phyloP scores from a whole-genome alignment of 768 basidiomycete species.

The Boletus pseudo-olivaceus region DNA sequence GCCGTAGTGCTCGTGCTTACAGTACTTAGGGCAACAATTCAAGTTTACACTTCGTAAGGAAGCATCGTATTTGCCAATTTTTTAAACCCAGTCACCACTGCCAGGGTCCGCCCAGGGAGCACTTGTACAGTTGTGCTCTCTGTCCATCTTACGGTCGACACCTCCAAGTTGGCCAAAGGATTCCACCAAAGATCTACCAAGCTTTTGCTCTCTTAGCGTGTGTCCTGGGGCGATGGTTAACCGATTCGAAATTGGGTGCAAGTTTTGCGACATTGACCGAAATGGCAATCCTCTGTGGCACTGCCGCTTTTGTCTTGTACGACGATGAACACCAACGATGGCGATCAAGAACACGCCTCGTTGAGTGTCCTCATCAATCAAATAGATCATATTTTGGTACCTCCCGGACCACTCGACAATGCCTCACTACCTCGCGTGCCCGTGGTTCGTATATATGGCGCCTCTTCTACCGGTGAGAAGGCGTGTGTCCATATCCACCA shows the following conservation, averaged over 20 bases:
- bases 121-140: neutral
- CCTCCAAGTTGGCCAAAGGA: neutral
- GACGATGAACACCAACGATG: conserved; percentile 1
- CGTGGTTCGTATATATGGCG: conserved; percentile 82
- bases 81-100: neutral
- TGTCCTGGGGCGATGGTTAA: neutral
- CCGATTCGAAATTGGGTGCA: too few relatives aligned
- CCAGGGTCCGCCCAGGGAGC: neutral
- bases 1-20: neutral
- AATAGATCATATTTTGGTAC: conserved; percentile 61
- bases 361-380: conserved; percentile 47
- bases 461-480: conserved; percentile 70
- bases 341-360: conserved; percentile 16
- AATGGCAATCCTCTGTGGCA: neutral
- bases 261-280: neutral
- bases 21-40: neutral
- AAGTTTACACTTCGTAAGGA: neutral
- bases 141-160: neutral
- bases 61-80: neutral
- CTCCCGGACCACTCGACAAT: conserved; percentile 64
- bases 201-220: neutral
- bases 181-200: neutral
- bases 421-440: conserved; percentile 63
- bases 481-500: conserved; percentile 91
- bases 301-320: neutral